Percentiles rank a stretch among this genome's conserved stretches.
Conservation (phyloP, 2,329 filamentous ascomycete species). For the Botryosphaeria dothidea region DNA sequence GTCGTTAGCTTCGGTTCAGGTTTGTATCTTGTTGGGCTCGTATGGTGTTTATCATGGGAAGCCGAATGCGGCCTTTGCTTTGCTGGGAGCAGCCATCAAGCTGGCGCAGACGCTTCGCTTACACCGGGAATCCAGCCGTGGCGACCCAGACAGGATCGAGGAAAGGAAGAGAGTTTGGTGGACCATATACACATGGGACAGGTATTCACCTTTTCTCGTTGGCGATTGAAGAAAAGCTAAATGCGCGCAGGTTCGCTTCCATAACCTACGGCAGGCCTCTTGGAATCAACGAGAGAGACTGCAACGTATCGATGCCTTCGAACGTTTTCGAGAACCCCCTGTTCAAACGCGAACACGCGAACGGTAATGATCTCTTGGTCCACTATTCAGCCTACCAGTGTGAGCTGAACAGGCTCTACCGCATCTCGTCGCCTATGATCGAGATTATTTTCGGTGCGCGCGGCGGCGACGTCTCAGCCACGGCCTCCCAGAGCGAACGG, state of each 20-base stretch:
- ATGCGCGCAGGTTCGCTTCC: constrained; percentile 36
- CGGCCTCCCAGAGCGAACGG: too few species aligned
- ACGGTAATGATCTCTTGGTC: too few species aligned
- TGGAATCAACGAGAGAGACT: constrained; percentile 46
- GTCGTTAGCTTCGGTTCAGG: constrained; percentile 40
- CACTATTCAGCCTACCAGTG: too few species aligned
- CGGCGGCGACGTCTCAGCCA: too few species aligned
- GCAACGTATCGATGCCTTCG: constrained; percentile 36
- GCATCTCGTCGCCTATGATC: too few species aligned
- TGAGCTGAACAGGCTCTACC: too few species aligned
- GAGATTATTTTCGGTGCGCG: too few species aligned
- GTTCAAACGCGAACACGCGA: too few species aligned
- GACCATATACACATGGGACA: constrained; percentile 46
- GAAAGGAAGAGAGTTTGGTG: constrained; percentile 44
- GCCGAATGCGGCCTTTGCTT: constrained; percentile 41
- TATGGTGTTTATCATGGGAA: constrained; percentile 46
- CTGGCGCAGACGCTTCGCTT: constrained; percentile 38
- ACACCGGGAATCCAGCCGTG: constrained; percentile 32
- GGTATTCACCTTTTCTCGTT: constrained; percentile 19
- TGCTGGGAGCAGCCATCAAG: constrained; percentile 41
- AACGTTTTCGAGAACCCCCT: too few species aligned
- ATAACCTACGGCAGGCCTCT: constrained; percentile 45
- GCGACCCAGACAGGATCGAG: constrained; percentile 30
- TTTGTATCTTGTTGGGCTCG: constrained; percentile 42
- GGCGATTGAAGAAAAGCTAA: not conserved